Conservation (phyloP, 106 monocot genomes). For the Phalaenopsis equestris region DNA sequence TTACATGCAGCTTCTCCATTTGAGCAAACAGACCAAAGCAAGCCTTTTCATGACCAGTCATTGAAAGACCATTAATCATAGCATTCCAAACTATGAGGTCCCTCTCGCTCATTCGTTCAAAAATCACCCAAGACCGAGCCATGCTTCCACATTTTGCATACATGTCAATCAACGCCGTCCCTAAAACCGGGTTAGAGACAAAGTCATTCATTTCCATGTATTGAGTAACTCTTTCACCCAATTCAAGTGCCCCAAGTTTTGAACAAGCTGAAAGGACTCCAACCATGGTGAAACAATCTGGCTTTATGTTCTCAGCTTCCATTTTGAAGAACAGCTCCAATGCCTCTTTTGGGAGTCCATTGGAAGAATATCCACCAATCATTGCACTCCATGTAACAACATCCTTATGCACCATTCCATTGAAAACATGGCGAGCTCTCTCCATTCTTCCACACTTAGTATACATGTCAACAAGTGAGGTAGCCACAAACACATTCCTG, state of each 20-base stretch:
- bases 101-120: constrained; percentile 38
- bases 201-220: constrained; percentile 28
- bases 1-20: constrained; percentile 36
- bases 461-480: constrained; percentile 69
- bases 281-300: constrained; percentile 65
- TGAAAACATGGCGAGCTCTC: constrained; percentile 43
- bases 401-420: constrained; percentile 52
- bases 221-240: constrained; percentile 27
- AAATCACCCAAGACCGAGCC: constrained; percentile 35
- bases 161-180: constrained; percentile 81
- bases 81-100: constrained; percentile 63
- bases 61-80: constrained; percentile 58
- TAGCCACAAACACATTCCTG: constrained; percentile 46
- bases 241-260: constrained; percentile 53
- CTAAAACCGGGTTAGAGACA: constrained; percentile 51
- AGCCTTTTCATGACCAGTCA: constrained; percentile 52
- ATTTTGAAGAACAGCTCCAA: constrained; percentile 52
- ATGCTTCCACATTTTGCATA: constrained; percentile 68
- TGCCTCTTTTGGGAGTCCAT: constrained; percentile 62
- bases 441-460: constrained; percentile 65
- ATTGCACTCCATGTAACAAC: constrained; percentile 75
- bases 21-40: constrained; percentile 54
- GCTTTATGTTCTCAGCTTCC: constrained; percentile 32
- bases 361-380: constrained; percentile 70
- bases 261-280: constrained; percentile 73